Percentiles rank a stretch among this genome's conserved stretches.
Evolutionary conservation across 495 filamentous ascomycete genomes (phyloP).

Genomic region (Aspergillus haitiensis): DNA sequence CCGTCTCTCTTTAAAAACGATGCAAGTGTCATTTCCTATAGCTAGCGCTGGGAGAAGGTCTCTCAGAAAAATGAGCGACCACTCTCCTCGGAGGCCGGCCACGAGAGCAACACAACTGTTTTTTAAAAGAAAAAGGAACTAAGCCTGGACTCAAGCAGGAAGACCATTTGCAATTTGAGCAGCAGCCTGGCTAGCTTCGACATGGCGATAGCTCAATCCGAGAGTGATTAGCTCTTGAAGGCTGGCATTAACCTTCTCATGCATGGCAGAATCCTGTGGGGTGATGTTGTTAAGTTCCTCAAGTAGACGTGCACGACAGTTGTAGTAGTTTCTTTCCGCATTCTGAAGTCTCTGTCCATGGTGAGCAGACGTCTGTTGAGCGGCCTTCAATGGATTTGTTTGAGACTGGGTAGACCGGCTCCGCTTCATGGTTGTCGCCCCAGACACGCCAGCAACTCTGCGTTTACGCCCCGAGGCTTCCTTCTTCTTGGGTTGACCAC

Average conservation of each 20-base stretch:
- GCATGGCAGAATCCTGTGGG: conserved; percentile 45
- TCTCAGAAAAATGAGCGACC: not conserved
- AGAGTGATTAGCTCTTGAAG: conserved; percentile 50
- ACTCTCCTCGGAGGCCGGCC: conserved; percentile 1
- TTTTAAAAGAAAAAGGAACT: conserved; percentile 12
- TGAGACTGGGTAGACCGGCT: conserved; percentile 48
- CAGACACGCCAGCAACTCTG: conserved; percentile 39
- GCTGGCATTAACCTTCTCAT: conserved; percentile 51
- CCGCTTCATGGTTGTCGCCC: conserved; percentile 48
- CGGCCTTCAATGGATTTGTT: conserved; percentile 36
- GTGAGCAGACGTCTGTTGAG: conserved; percentile 35
- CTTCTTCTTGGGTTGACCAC: conserved; percentile 41
- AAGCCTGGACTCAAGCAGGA: conserved; percentile 35
- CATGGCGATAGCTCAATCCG: conserved; percentile 47
- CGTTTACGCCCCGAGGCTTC: conserved; percentile 44
- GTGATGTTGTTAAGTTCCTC: conserved; percentile 44
- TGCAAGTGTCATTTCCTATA: conserved; percentile 14
- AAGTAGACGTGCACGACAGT: conserved; percentile 44
- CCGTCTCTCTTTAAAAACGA: conserved; percentile 7
- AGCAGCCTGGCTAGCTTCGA: conserved; percentile 48
- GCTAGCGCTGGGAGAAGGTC: conserved; percentile 18
- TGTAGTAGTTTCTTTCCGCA: conserved; percentile 47
- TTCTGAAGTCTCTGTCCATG: conserved; percentile 47
- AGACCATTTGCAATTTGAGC: conserved; percentile 38
- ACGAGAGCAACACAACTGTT: not conserved